These are phyloP conservation scores for Theobroma cacao DNA, from an alignment of 345 rosid species.

Conservation along the genomic window DNA sequence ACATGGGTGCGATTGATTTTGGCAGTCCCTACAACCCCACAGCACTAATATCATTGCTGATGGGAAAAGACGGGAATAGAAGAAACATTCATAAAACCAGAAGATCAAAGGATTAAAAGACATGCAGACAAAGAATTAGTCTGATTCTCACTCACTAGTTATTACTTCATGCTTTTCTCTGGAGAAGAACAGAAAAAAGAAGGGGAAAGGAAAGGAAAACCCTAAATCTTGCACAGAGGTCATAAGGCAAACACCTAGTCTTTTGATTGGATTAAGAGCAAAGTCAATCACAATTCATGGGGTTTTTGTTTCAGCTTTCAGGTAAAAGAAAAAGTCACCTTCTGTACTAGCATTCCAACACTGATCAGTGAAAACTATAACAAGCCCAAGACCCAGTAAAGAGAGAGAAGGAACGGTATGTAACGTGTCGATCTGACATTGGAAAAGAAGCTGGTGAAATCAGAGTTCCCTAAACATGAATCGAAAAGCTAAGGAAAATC, in stretches of 20 bases:
- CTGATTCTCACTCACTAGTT: conserved; percentile 3
- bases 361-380: neutral
- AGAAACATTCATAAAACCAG: conserved; percentile 26
- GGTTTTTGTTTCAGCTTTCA: conserved; percentile 5
- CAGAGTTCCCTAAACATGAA: conserved; percentile 6
- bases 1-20: neutral
- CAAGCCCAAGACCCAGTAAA: neutral
- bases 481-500: conserved; percentile 13
- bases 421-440: conserved; percentile 29
- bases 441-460: conserved; percentile 4
- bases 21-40: neutral
- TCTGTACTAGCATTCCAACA: neutral
- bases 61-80: neutral
- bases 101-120: conserved; percentile 31
- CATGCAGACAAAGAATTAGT: conserved; percentile 13
- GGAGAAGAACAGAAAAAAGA: neutral
- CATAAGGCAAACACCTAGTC: conserved; percentile 24
- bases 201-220: conserved; percentile 19
- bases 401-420: neutral
- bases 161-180: conserved; percentile 5
- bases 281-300: conserved; percentile 10
- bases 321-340: neutral
- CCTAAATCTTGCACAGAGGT: conserved; percentile 52
- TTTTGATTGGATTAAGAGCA: conserved; percentile 14
- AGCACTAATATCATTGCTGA: neutral